Percentiles rank a stretch among this genome's conserved stretches.
Conservation (phyloP, 768 basidiomycete species). For the Gloeostereum incarnatum region DNA sequence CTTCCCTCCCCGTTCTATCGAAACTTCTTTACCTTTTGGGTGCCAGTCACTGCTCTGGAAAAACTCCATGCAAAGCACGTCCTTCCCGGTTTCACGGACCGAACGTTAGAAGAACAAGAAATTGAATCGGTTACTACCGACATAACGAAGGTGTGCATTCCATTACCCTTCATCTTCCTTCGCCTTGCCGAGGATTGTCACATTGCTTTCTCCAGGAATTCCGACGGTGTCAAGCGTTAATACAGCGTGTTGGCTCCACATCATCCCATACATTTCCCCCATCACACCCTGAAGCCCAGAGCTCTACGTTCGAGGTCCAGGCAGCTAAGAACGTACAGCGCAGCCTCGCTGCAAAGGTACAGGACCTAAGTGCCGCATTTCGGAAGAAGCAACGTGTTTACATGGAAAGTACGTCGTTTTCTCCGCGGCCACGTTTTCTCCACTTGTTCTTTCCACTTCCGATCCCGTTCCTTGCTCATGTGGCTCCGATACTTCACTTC, state of each 20-base stretch:
- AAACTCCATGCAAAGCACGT: slow-evolving; percentile 95
- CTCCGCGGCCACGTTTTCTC: no score
- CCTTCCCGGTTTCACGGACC: slow-evolving; percentile 94
- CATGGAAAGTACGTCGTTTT: slow-evolving; percentile 79
- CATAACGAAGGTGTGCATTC: slow-evolving; percentile 67
- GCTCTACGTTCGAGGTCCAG: slow-evolving; percentile 40
- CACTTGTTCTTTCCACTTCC: slow-evolving; percentile 8
- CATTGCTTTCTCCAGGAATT: slow-evolving; percentile 43
- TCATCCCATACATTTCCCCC: slow-evolving; percentile 61
- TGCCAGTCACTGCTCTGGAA: slow-evolving; percentile 77
- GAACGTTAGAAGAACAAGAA: slow-evolving; percentile 87
- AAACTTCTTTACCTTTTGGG: slow-evolving; percentile 11
- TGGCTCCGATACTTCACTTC: no score
- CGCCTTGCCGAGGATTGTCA: slow-evolving; percentile 9
- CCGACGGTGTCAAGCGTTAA: slow-evolving; percentile 50
- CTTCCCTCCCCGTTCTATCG: slow-evolving; percentile 9
- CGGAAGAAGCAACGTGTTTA: slow-evolving; percentile 98
- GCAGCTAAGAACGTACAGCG: slow-evolving; percentile 93
- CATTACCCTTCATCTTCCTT: slow-evolving; percentile 30
- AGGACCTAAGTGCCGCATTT: slow-evolving; percentile 85
- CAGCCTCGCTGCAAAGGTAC: slow-evolving; percentile 91
- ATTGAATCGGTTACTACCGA: slow-evolving; percentile 80
- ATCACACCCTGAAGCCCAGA: slow-evolving; percentile 25
- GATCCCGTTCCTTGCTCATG: not conserved
- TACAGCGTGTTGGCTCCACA: slow-evolving; percentile 62